Base-by-base conservation (phyloP, 192 early-diverging fungal species). In the Entrophospora sp. region DNA sequence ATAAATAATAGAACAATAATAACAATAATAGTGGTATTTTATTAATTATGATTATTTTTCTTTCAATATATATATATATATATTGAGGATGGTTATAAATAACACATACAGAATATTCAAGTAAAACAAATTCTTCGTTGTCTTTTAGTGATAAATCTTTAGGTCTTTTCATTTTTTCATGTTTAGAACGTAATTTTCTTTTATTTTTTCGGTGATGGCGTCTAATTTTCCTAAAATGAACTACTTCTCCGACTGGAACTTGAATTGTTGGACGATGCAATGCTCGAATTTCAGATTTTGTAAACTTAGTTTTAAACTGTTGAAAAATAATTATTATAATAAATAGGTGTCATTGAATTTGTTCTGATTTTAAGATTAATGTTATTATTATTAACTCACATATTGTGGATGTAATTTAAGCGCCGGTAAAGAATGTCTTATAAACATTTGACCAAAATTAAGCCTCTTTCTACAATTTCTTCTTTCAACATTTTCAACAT, bases 131-230 rank as follows among this genome's bases (percentile, higher is more conserved):
- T 62, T 86, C 81, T 27, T 83, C 79, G 27, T 85, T 85, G 58
- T 99, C 96, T 49, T 90, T 91, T 5, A 97, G 77, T 10, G 91
- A 91, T 22, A 99, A 68, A 75, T 97, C 94, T 63, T 91, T 94
- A 9, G 86, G 81, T 34, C 78, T 89, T 68, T 87, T 80, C 78
- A 94, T 87, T 35, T 85, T 71, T 61, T 90, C 87, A 30, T 80
- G 75, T 37, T 77, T 71, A 30, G 86, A 82, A 66, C 84, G 82
- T 48, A 83, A 80, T 53, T 89, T 87, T 63, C 87, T 84, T 66
- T 91, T 87, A 36, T 85, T 77, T 69, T 84, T 84, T 70, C 88
- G 88, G 49, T 89, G 91, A 40, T 77, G 78, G 6, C 82, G 69
- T 48, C 82, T 88, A 42, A 93, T 87, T 1, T 87, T 82, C 10